These are phyloP conservation scores for Phytophthora agathidicida DNA, from an alignment of 352 stramenopile species.

Conservation along the genomic window DNA sequence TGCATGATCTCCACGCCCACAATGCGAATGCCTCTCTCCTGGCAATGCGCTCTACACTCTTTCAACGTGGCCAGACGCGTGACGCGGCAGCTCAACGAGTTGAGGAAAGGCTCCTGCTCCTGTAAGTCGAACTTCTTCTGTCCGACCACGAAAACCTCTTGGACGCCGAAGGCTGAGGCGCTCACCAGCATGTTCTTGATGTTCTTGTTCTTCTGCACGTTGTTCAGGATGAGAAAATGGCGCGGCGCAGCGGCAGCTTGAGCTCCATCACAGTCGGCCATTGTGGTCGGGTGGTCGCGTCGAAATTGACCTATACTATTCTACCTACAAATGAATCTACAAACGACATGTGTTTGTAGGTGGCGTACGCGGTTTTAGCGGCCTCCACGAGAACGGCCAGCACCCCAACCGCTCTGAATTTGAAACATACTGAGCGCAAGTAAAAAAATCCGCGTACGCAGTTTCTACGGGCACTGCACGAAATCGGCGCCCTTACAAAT, in stretches of 20 bases:
- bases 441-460: too few species aligned
- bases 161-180: constrained; percentile 82
- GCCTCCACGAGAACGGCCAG: too few species aligned
- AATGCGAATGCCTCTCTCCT: constrained; percentile 74
- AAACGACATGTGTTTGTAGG: too few species aligned
- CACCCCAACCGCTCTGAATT: too few species aligned
- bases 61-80: constrained; percentile 79
- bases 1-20: constrained; percentile 95
- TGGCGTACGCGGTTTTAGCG: too few species aligned
- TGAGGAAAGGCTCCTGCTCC: constrained; percentile 57
- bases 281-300: neutral
- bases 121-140: constrained; percentile 82
- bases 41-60: constrained; percentile 77
- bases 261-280: neutral
- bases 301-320: constrained; percentile 4
- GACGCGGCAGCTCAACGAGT: constrained; percentile 54
- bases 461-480: too few species aligned
- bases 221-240: constrained; percentile 92
- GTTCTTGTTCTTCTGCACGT: constrained; percentile 93
- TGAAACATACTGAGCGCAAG: too few species aligned
- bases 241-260: constrained; percentile 4
- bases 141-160: constrained; percentile 88
- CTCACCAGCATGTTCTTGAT: constrained; percentile 88
- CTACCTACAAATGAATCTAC: too few species aligned
- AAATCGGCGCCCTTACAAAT: too few species aligned